Conservation (phyloP, 352 stramenopile genomes). For the Globisporangium parvum region DNA sequence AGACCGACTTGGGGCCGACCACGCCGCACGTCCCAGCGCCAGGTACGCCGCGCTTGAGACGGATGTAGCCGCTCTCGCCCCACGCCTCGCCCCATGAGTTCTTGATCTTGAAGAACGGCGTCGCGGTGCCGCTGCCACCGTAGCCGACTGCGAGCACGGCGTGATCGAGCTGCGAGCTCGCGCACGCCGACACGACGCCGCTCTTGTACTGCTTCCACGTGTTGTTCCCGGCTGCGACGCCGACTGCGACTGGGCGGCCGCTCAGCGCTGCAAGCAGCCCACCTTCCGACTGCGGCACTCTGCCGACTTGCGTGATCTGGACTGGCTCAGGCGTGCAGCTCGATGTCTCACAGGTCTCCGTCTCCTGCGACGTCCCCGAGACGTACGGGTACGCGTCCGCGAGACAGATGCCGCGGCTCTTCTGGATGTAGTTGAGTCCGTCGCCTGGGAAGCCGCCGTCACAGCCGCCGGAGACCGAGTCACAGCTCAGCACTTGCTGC, state of each 20-base stretch:
- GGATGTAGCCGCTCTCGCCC: conserved; percentile 93
- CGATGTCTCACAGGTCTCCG: conserved; percentile 20
- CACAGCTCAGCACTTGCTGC: conserved; percentile 92
- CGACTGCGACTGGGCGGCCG: conserved; percentile 91
- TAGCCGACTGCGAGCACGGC: conserved; percentile 97
- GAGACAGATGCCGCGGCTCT: conserved; percentile 67
- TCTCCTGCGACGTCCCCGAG: conserved; percentile 31
- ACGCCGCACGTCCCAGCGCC: conserved; percentile 52
- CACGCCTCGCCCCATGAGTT: conserved; percentile 96
- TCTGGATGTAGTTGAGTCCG: conserved; percentile 87
- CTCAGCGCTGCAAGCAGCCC: conserved; percentile 84
- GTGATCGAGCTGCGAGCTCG: conserved; percentile 93
- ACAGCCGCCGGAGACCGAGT: conserved; percentile 79
- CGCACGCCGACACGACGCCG: conserved; percentile 84
- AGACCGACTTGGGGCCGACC: conserved; percentile 51
- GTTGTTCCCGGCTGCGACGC: conserved; percentile 92
- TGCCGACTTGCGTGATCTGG: conserved; percentile 41
- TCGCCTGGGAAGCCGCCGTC: conserved; percentile 86
- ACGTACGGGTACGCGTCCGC: conserved; percentile 81
- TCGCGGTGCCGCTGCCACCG: conserved; percentile 29
- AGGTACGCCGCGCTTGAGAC: conserved; percentile 76
- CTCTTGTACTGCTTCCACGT: conserved; percentile 97
- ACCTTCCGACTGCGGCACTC: conserved; percentile 64
- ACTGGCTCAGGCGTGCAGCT: conserved; percentile 29
- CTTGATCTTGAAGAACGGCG: conserved; percentile 92